Conservation (phyloP, 495 filamentous ascomycete species). For the Letharia columbiana region DNA sequence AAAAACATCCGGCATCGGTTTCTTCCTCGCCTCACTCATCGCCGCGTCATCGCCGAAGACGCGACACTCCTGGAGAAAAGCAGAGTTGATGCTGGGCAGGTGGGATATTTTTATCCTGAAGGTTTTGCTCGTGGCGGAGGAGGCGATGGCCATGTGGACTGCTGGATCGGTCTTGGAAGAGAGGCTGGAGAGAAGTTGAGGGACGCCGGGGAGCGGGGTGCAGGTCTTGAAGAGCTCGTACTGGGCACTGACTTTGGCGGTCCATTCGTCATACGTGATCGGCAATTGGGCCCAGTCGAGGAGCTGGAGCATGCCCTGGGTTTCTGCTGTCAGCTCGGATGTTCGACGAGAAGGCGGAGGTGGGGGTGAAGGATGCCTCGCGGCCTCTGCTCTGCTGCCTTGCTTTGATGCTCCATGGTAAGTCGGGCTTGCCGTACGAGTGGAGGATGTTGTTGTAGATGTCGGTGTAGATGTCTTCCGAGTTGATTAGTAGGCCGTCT, state of each 20-base stretch:
- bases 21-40: conserved; percentile 28
- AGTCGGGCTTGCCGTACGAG: conserved; percentile 25
- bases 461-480: conserved; percentile 36
- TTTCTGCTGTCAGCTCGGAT: background rate
- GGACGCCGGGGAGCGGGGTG: conserved; percentile 32
- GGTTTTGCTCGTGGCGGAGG: conserved; percentile 3
- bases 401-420: conserved; percentile 27
- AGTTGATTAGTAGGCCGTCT: conserved; percentile 38
- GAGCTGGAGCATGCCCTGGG: conserved; percentile 21
- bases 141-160: conserved; percentile 19
- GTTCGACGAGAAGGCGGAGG: background rate
- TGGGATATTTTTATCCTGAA: conserved; percentile 20
- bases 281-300: conserved; percentile 32
- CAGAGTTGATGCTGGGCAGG: conserved; percentile 9
- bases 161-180: background rate
- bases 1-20: conserved; percentile 37
- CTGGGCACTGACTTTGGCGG: conserved; percentile 25
- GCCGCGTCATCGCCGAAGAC: conserved; percentile 34
- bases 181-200: conserved; percentile 29
- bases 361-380: conserved; percentile 10
- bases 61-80: conserved; percentile 19
- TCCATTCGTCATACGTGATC: conserved; percentile 30
- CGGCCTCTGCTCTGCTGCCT: conserved; percentile 27
- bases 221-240: conserved; percentile 27
- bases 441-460: conserved; percentile 31